Percentiles rank a stretch among this genome's conserved stretches.
phyloP scores from a whole-genome alignment of 768 basidiomycete species.

The Gautieria morchelliformis region DNA sequence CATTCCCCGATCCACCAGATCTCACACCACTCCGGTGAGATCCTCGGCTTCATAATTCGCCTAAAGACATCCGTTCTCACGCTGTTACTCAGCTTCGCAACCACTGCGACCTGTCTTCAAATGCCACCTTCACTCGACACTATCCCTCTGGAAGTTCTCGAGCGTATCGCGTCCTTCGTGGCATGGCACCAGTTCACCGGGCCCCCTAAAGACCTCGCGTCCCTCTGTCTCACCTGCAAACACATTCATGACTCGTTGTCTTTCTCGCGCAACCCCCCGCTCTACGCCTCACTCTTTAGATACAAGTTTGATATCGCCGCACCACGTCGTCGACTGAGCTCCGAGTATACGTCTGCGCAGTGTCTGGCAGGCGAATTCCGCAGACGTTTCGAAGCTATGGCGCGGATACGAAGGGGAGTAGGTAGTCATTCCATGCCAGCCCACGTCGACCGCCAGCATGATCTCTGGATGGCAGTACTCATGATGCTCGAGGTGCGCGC shows the following conservation, averaged over 20 bases:
- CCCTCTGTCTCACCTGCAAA: conserved; percentile 45
- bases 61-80: too few relatives aligned
- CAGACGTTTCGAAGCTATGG: conserved; percentile 49
- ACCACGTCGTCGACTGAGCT: conserved; percentile 39
- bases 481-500: conserved; percentile 55
- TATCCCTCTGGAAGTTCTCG: conserved; percentile 70
- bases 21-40: too few relatives aligned
- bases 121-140: conserved; percentile 25
- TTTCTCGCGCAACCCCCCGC: conserved; percentile 44
- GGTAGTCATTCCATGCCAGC: conserved; percentile 29
- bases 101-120: not conserved
- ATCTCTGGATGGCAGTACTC: conserved; percentile 57
- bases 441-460: conserved; percentile 17
- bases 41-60: too few relatives aligned
- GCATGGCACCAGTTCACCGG: conserved; percentile 41
- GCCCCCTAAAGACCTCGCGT: conserved; percentile 49
- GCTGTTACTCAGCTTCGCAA: too few relatives aligned
- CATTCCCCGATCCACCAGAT: too few relatives aligned
- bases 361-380: conserved; percentile 54
- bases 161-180: conserved; percentile 64
- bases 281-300: conserved; percentile 64
- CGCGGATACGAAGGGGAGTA: conserved; percentile 39
- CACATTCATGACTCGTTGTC: conserved; percentile 42
- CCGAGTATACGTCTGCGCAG: conserved; percentile 27
- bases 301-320: conserved; percentile 56